phyloP scores from a whole-genome alignment of 768 basidiomycete genomes.

The Calvatia gigantea region DNA sequence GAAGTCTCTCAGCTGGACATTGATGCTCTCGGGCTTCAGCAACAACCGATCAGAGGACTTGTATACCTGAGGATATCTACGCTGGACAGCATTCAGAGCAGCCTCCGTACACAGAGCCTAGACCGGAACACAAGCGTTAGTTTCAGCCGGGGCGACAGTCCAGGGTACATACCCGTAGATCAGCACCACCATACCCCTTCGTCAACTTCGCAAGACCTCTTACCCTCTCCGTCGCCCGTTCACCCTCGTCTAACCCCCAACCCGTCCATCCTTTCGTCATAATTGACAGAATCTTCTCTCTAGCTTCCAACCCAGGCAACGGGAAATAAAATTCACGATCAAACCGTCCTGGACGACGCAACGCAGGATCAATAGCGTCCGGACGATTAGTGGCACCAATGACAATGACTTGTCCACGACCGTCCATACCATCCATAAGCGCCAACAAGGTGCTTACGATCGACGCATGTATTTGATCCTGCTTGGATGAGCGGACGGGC shows the following conservation, averaged over 20 bases:
- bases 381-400: constrained; percentile 98
- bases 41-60: constrained; percentile 82
- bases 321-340: constrained; percentile 99
- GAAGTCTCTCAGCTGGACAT: constrained; percentile 85
- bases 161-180: constrained; percentile 69
- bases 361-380: constrained; percentile 95
- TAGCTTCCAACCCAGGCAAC: constrained; percentile 76
- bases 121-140: neutral
- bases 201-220: constrained; percentile 80
- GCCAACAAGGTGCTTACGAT: constrained; percentile 95
- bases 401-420: constrained; percentile 93
- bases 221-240: constrained; percentile 65
- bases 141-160: constrained; percentile 6
- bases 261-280: constrained; percentile 91
- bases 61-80: constrained; percentile 97
- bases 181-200: constrained; percentile 97
- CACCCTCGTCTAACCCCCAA: constrained; percentile 48
- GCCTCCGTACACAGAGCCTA: constrained; percentile 97
- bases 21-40: constrained; percentile 82
- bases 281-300: constrained; percentile 86
- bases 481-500: constrained; percentile 96
- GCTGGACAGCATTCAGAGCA: constrained; percentile 91
- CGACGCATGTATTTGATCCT: constrained; percentile 98
- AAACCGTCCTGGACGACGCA: constrained; percentile 91
- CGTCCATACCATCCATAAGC: constrained; percentile 99